phyloP scores from a whole-genome alignment of 164 flowering plant species.

The Saururus chinensis region DNA sequence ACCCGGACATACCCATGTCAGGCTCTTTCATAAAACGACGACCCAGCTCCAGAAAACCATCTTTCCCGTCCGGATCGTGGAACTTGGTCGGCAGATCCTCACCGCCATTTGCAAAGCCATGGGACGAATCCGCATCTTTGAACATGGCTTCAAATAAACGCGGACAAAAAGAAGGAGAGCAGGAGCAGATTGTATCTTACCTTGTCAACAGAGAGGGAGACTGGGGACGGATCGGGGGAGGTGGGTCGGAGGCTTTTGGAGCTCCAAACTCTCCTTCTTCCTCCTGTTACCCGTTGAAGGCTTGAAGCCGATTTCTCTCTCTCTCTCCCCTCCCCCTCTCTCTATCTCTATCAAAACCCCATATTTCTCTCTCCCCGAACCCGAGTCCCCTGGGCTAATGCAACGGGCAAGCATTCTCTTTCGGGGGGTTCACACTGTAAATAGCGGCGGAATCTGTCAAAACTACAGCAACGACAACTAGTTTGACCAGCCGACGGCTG shows the following conservation, averaged over 20 bases:
- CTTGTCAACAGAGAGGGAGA: background rate
- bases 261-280: background rate
- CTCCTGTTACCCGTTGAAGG: background rate
- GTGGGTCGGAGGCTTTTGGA: too few relatives aligned
- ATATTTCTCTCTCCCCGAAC: background rate
- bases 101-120: too few relatives aligned
- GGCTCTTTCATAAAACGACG: slow-evolving; percentile 4
- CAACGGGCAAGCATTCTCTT: slow-evolving; percentile 1
- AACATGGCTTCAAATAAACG: background rate
- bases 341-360: too few relatives aligned
- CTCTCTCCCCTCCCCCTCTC: too few relatives aligned
- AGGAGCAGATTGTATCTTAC: too few relatives aligned
- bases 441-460: background rate
- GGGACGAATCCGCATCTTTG: background rate
- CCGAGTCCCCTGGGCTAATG: too few relatives aligned
- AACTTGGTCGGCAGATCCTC: background rate
- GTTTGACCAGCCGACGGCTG: too few relatives aligned
- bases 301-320: background rate
- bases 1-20: background rate
- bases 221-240: background rate
- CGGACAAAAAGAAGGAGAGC: background rate
- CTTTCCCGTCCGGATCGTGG: background rate
- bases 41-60: slow-evolving; percentile 4
- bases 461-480: background rate
- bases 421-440: slow-evolving; percentile 2